Base-by-base conservation (phyloP, 2,329 filamentous ascomycete genomes). In the Pseudogymnoascus sp. region DNA sequence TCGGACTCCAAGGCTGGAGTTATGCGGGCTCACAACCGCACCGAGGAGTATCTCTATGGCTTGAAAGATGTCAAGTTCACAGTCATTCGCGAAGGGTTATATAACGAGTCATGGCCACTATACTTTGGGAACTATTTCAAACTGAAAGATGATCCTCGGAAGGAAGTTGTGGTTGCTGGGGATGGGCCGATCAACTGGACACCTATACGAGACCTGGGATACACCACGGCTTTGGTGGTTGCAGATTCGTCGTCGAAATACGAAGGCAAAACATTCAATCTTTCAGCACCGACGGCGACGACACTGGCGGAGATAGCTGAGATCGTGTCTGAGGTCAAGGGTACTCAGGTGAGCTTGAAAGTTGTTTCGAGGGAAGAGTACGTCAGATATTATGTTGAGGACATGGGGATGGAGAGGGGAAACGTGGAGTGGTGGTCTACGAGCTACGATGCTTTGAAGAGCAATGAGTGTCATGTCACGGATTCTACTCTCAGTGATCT, bases 121-220 rank as follows among this genome's bases (percentile, higher is more conserved):
- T 72, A 71, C 64, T 50, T 69, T 5, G 70, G 69, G 1, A 68
- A 69, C 61, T 64, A 62, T 31, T 69, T 64, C 50, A 61, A 66
- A 5, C 21, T 59, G 2, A 59, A 64, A 21, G 37, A 64, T 1
- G 68, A 69, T 34, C 59, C 66, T 7, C 63, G 69, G 4, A 62
- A 63, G 4, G 70, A 71, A 59, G 31, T 71, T 36, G 53, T 71
- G 7, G 23, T 70, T n/a, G 67, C 68, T 3, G 70, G 68, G 1
- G 68, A 72, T 66, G 70, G 70, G 1, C 62, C 61, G 31, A 59
- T 70, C 14, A 67, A 65, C 36, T 70, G 68, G 70, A 69, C 67
- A 2, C 34, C 60, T n/a, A 68, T 72, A 56, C 28, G n/a, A 25
- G 70, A 71, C 64, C 14, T 70, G 16, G 70, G 69, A 8, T 21